A percentile compares a stretch with the other conserved stretches of the same genome.
phyloP scores from a whole-genome alignment of 371 early-diverging fungal species.

The Choanephora cucurbitarum region DNA sequence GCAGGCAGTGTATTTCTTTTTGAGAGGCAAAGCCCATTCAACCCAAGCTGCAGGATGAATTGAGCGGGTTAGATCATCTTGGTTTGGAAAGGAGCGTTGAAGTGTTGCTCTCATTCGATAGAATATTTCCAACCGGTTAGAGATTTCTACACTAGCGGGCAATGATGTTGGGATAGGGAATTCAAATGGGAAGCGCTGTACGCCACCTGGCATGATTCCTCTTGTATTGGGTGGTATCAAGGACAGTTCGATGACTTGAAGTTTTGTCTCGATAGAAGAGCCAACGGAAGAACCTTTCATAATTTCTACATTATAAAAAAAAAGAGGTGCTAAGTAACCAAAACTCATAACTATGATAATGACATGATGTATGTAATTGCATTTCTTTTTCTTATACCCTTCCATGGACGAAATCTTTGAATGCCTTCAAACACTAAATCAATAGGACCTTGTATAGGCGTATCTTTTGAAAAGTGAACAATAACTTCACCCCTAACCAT shows the following conservation, averaged over 20 bases:
- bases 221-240: conserved; percentile 39
- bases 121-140: conserved; percentile 38
- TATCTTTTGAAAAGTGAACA: conserved; percentile 37
- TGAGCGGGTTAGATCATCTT: not conserved
- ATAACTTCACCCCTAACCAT: conserved; percentile 49
- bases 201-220: conserved; percentile 45
- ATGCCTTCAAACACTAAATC: conserved; percentile 45
- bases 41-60: conserved; percentile 6
- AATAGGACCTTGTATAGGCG: conserved; percentile 44
- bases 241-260: conserved; percentile 41
- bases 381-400: conserved; percentile 21
- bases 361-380: not conserved
- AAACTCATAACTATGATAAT: too few species aligned
- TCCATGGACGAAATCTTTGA: conserved; percentile 42
- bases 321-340: too few species aligned
- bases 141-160: conserved; percentile 32
- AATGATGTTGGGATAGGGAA: conserved; percentile 43
- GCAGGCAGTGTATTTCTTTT: conserved; percentile 17
- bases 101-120: conserved; percentile 36
- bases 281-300: conserved; percentile 26
- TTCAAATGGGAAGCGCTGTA: conserved; percentile 49
- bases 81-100: conserved; percentile 10
- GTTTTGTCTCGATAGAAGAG: conserved; percentile 34
- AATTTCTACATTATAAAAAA: conserved; percentile 23
- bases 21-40: conserved; percentile 18